phyloP scores from a whole-genome alignment of 768 basidiomycete species.

The Rhodotorula sphaerocarpa region DNA sequence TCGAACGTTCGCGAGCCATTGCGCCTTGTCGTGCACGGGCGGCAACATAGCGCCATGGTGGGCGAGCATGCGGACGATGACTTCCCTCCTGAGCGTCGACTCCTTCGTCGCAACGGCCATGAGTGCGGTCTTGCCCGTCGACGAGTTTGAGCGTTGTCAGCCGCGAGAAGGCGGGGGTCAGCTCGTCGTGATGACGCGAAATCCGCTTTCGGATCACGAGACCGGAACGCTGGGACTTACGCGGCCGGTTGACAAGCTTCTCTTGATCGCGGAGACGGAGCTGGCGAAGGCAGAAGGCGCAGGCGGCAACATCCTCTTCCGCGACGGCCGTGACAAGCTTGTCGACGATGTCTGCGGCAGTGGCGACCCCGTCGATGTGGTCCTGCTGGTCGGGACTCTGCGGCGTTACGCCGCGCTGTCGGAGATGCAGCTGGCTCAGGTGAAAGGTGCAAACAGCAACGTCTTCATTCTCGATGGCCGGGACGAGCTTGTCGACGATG shows the following conservation, averaged over 20 bases:
- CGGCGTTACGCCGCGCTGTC: background rate
- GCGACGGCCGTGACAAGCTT: slow-evolving; percentile 2
- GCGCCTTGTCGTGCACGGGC: background rate
- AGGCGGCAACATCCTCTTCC: background rate
- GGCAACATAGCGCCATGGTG: slow-evolving; percentile 15
- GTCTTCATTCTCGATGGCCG: background rate
- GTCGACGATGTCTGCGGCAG: slow-evolving; percentile 14
- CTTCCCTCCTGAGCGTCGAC: background rate
- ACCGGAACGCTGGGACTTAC: background rate
- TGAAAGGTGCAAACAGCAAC: background rate
- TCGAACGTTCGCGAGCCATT: slow-evolving; percentile 1
- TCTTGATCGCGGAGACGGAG: background rate
- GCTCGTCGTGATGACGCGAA: background rate
- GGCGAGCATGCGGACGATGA: slow-evolving; percentile 16
- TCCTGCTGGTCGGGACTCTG: background rate
- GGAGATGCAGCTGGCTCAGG: background rate
- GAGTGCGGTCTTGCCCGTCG: background rate
- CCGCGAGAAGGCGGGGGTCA: too few relatives aligned
- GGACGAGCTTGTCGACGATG: slow-evolving; percentile 10
- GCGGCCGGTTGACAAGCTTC: slow-evolving; percentile 4
- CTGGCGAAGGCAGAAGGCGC: background rate
- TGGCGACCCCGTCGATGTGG: background rate
- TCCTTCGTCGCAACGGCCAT: slow-evolving; percentile 4
- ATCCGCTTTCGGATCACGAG: background rate
- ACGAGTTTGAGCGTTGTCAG: background rate